phyloP scores from a whole-genome alignment of 208 protist genomes.

The Acanthamoeba sp. region DNA sequence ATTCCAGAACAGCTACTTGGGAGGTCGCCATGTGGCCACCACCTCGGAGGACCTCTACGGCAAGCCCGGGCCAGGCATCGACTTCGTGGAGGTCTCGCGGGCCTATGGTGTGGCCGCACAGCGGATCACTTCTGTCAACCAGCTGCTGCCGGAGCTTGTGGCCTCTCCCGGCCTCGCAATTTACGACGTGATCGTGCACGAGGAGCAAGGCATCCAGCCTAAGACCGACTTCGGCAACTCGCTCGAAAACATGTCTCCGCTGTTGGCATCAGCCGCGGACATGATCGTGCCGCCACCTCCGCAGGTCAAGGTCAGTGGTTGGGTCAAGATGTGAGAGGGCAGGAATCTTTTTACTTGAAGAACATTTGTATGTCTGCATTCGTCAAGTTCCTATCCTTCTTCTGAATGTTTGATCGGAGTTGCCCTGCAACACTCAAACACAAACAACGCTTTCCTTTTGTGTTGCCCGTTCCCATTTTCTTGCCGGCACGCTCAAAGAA shows the following conservation, averaged over 20 bases:
- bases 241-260: slow-evolving; percentile 11
- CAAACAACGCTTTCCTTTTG: too few species aligned
- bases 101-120: neutral
- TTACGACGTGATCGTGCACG: slow-evolving; percentile 20
- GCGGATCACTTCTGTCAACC: neutral
- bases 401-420: too few species aligned
- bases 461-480: too few species aligned
- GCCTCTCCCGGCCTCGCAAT: neutral
- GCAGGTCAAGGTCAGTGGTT: neutral
- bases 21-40: slow-evolving; percentile 9
- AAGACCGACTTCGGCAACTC: slow-evolving; percentile 50
- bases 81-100: neutral
- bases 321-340: slow-evolving; percentile 27
- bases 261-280: neutral
- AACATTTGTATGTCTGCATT: too few species aligned
- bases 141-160: neutral
- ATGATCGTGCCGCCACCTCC: slow-evolving; percentile 4
- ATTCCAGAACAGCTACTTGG: slow-evolving; percentile 9
- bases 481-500: too few species aligned
- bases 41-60: slow-evolving; percentile 30
- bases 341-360: too few species aligned
- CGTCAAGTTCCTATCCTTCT: too few species aligned
- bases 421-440: too few species aligned
- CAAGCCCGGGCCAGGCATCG: neutral
- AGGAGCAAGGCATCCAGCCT: neutral